These are phyloP conservation scores for Chaetomium sp. DNA, from an alignment of 2,329 filamentous ascomycete genomes.

Conservation along the genomic window DNA sequence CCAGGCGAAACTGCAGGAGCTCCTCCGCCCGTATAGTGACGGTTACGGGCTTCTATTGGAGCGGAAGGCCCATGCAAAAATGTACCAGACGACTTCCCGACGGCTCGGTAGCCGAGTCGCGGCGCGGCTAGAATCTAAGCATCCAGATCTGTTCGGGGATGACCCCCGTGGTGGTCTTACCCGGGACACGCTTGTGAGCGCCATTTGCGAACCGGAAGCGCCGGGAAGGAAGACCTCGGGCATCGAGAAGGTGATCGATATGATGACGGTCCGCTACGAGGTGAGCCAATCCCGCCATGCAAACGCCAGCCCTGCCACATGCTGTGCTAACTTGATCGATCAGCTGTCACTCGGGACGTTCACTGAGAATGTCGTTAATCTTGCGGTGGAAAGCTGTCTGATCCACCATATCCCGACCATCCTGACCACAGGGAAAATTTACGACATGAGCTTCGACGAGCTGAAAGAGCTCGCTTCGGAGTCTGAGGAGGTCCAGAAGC, in stretches of 20 bases:
- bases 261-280: constrained; percentile 9
- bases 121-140: background rate
- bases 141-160: background rate
- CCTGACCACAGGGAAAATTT: constrained; percentile 34
- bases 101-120: too few relatives aligned
- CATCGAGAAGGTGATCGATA: constrained; percentile 35
- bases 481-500: constrained; percentile 22
- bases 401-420: constrained; percentile 36
- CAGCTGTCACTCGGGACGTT: constrained; percentile 40
- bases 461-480: constrained; percentile 29
- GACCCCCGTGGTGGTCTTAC: background rate
- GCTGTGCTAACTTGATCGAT: background rate
- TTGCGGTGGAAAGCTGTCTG: constrained; percentile 44
- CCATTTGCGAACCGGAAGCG: background rate
- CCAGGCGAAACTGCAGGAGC: constrained; percentile 33
- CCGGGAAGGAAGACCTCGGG: constrained; percentile 27
- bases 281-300: background rate
- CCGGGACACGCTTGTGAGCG: background rate
- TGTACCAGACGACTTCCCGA: background rate
- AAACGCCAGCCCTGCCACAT: too few relatives aligned
- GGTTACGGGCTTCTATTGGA: constrained; percentile 31
- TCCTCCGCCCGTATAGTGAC: constrained; percentile 32
- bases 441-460: constrained; percentile 29
- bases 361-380: constrained; percentile 41
- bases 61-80: constrained; percentile 19